Conservation (phyloP, 2,329 filamentous ascomycete species). For the Phoma sp. region DNA sequence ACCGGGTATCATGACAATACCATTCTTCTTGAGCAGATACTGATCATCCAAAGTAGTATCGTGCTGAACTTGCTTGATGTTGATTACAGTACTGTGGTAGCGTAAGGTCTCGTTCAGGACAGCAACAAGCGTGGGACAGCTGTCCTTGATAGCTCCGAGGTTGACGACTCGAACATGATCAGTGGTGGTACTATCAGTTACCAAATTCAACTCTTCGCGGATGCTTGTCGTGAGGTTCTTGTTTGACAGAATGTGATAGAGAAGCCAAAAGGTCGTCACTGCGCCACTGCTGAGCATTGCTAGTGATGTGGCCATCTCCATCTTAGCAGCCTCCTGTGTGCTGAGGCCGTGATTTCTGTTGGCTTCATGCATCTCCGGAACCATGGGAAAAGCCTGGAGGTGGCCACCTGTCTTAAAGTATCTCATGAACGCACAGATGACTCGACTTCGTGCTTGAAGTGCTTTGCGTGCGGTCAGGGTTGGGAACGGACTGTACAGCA, state of each 20-base stretch:
- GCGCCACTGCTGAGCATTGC: constrained; percentile 53
- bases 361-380: constrained; percentile 47
- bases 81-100: constrained; percentile 48
- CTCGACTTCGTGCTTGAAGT: constrained; percentile 41
- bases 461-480: constrained; percentile 44
- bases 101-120: constrained; percentile 55
- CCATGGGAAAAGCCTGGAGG: constrained; percentile 49
- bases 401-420: constrained; percentile 54
- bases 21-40: constrained; percentile 49
- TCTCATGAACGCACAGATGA: constrained; percentile 45
- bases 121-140: constrained; percentile 52
- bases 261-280: constrained; percentile 52
- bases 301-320: constrained; percentile 53
- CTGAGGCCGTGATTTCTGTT: constrained; percentile 43
- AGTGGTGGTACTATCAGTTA: constrained; percentile 4
- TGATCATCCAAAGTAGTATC: constrained; percentile 42
- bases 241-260: constrained; percentile 49
- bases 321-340: constrained; percentile 49
- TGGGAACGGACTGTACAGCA: constrained; percentile 30
- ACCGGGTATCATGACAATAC: constrained; percentile 47
- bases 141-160: constrained; percentile 45
- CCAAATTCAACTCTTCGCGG: constrained; percentile 39
- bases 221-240: constrained; percentile 36
- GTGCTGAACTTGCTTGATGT: constrained; percentile 47
- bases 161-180: constrained; percentile 28